Evolutionary conservation across 1,284 basidiomycete species (phyloP).

Genomic region (Leccinum angustisporum): DNA sequence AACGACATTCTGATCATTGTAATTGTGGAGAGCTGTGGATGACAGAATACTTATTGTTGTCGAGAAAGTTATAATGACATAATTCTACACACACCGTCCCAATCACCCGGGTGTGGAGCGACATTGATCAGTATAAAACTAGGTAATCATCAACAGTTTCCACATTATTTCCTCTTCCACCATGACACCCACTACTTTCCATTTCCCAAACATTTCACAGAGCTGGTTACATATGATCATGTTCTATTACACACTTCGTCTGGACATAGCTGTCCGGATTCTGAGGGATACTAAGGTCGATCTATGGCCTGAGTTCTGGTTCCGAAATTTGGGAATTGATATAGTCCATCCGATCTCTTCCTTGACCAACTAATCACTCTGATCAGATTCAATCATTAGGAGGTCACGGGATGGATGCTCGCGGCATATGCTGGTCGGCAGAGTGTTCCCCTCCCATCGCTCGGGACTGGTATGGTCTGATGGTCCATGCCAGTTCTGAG

Average conservation of each 20-base stretch:
- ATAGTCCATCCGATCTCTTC: not conserved
- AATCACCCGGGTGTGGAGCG: not conserved
- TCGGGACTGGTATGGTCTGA: not conserved
- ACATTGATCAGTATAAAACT: not conserved
- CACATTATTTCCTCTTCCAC: not conserved
- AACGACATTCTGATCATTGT: not conserved
- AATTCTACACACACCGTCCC: not conserved
- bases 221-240: not conserved
- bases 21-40: not conserved
- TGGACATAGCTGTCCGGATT: not conserved
- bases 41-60: not conserved
- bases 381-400: not conserved
- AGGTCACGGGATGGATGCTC: not conserved
- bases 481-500: not conserved
- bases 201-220: not conserved
- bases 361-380: not conserved
- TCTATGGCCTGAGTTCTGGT: not conserved
- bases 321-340: not conserved
- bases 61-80: not conserved
- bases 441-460: not conserved
- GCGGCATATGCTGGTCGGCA: not conserved
- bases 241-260: not conserved
- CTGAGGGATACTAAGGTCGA: not conserved
- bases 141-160: not conserved
- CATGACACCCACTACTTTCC: too few species aligned